Percentiles rank a stretch among this genome's conserved stretches.
Evolutionary conservation across 2,329 filamentous ascomycete genomes (phyloP).

Genomic region (Ascocoryne sarcoides): DNA sequence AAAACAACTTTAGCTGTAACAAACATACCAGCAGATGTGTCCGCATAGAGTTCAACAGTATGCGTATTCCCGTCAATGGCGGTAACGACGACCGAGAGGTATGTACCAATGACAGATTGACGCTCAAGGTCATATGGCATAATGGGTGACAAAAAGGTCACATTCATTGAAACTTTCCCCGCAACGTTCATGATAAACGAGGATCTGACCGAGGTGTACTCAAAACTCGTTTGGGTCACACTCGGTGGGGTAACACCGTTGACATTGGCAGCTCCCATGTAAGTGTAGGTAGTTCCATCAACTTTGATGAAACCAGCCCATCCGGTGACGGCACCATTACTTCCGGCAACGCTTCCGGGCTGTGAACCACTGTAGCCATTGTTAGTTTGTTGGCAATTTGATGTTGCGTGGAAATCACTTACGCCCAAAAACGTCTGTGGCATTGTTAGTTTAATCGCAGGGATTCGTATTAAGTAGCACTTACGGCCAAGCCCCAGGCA

Average conservation of each 20-base stretch:
- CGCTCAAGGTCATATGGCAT: conserved; percentile 56
- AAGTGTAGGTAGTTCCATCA: conserved; percentile 54
- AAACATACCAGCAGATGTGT: conserved; percentile 55
- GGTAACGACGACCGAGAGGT: conserved; percentile 53
- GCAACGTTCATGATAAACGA: conserved; percentile 60
- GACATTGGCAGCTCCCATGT: conserved; percentile 51
- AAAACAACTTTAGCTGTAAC: conserved; percentile 18
- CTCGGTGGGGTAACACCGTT: conserved; percentile 34
- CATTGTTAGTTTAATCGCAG: conserved; percentile 7
- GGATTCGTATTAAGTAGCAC: neutral
- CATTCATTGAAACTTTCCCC: conserved; percentile 52
- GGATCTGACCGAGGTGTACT: conserved; percentile 65
- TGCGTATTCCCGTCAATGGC: conserved; percentile 55
- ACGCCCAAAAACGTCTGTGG: conserved; percentile 25
- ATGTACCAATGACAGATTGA: conserved; percentile 63
- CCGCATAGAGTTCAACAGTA: conserved; percentile 61
- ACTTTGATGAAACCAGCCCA: conserved; percentile 67
- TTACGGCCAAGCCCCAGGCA: conserved; percentile 43
- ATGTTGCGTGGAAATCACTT: conserved; percentile 3
- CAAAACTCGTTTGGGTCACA: conserved; percentile 53
- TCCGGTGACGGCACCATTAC: conserved; percentile 45
- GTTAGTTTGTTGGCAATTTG: neutral
- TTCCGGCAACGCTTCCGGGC: conserved; percentile 16
- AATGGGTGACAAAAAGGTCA: conserved; percentile 66
- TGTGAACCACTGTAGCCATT: conserved; percentile 16